Conservation (phyloP, 176 grass and related monocot species). For the Alopecurus myosuroides region DNA sequence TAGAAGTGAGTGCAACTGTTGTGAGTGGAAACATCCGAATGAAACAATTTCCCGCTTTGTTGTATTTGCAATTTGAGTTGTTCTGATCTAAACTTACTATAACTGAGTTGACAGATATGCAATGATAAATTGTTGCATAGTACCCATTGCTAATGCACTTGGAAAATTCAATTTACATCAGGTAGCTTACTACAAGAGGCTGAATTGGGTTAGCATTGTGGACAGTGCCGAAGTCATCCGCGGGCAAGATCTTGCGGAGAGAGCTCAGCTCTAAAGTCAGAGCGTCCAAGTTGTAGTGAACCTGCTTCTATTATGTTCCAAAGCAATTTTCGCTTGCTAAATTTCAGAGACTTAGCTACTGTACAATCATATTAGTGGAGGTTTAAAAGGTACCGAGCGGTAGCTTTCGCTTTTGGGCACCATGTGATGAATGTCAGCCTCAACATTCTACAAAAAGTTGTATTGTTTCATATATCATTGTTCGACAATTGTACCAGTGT, state of each 20-base stretch:
- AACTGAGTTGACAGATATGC: too few species aligned
- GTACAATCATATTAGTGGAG: not conserved
- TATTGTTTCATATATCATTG: not conserved
- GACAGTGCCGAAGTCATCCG: constrained; percentile 13
- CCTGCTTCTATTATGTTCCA: not conserved
- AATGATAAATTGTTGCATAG: too few species aligned
- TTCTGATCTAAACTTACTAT: too few species aligned
- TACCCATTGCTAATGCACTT: too few species aligned
- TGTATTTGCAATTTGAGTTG: too few species aligned
- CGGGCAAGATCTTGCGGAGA: constrained; percentile 80
- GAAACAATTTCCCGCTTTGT: too few species aligned
- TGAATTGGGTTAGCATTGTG: too few species aligned
- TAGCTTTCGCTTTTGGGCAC: not conserved
- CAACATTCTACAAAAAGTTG: not conserved
- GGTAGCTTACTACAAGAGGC: too few species aligned
- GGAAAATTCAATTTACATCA: too few species aligned
- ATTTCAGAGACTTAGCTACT: not conserved
- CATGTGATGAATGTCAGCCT: not conserved
- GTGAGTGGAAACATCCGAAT: too few species aligned
- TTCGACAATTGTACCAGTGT: not conserved
- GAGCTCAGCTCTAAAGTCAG: constrained; percentile 72
- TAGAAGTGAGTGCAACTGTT: too few species aligned
- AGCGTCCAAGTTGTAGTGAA: constrained; percentile 61
- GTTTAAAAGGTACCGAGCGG: not conserved
- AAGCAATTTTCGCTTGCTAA: not conserved